Conservation (phyloP, 192 early-diverging fungal genomes). For the Linnemannia schmuckeri region DNA sequence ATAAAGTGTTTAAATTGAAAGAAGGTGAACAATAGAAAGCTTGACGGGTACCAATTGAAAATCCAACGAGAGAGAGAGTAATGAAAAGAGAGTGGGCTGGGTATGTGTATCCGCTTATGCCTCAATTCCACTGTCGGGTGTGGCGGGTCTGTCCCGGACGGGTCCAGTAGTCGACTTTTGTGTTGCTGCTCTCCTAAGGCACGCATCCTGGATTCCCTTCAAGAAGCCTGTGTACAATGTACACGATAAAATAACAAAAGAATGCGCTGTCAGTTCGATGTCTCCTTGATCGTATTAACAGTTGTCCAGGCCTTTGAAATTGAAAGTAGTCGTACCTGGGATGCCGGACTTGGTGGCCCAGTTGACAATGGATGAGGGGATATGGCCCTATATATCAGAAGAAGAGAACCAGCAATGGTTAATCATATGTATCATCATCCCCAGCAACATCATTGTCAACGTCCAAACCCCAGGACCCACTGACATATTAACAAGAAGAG, state of each 20-base stretch:
- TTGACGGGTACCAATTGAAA: not conserved
- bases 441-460: not conserved
- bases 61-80: not conserved
- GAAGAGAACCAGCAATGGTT: not conserved
- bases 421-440: not conserved
- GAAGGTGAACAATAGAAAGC: not conserved
- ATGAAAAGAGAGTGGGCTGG: not conserved
- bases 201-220: slow-evolving; percentile 51
- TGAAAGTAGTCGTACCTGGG: slow-evolving; percentile 31
- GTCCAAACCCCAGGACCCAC: not conserved
- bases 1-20: not conserved
- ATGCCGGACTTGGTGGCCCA: slow-evolving; percentile 60
- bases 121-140: slow-evolving; percentile 57
- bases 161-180: slow-evolving; percentile 1
- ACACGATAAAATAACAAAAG: not conserved
- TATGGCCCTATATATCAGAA: slow-evolving; percentile 35
- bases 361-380: slow-evolving; percentile 58
- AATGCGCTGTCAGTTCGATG: not conserved
- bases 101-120: slow-evolving; percentile 5
- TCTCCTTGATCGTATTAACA: not conserved
- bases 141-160: slow-evolving; percentile 30
- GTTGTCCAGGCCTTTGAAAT: not conserved
- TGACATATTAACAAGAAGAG: not conserved
- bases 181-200: slow-evolving; percentile 44
- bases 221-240: slow-evolving; percentile 25